phyloP scores from a whole-genome alignment of 345 rosid genomes.

The Hevea brasiliensis region DNA sequence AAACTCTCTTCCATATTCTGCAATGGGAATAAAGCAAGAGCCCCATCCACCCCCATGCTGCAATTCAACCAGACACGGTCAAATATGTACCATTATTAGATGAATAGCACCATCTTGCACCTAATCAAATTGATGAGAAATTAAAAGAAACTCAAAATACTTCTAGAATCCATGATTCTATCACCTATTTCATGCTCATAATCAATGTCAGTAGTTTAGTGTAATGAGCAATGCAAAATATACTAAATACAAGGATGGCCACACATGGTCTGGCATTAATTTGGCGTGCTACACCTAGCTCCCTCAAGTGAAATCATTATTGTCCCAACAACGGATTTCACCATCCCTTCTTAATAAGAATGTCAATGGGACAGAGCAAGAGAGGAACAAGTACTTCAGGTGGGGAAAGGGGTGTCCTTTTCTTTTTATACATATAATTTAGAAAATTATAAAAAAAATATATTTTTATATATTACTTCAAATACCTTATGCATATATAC shows the following conservation, averaged over 20 bases:
- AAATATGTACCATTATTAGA: neutral
- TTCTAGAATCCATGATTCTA: neutral
- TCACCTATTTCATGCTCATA: neutral
- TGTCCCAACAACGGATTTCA: neutral
- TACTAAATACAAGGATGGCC: neutral
- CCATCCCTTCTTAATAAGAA: neutral
- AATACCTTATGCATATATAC: neutral
- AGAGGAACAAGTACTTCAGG: too few relatives aligned
- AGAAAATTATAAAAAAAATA: too few relatives aligned
- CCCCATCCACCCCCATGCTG: conserved; percentile 74
- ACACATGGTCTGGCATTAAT: neutral
- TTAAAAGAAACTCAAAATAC: neutral
- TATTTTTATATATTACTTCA: too few relatives aligned
- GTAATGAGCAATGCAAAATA: neutral
- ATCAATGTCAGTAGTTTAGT: neutral
- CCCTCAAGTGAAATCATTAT: neutral
- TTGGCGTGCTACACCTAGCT: neutral
- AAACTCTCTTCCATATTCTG: conserved; percentile 79
- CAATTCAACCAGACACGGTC: neutral
- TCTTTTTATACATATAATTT: too few relatives aligned
- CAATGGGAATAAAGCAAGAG: conserved; percentile 71
- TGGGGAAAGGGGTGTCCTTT: too few relatives aligned
- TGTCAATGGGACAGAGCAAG: neutral
- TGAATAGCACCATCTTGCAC: neutral
- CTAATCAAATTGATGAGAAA: neutral